Conservation (phyloP, 257 asterid species). For the Scutellaria galericulata region DNA sequence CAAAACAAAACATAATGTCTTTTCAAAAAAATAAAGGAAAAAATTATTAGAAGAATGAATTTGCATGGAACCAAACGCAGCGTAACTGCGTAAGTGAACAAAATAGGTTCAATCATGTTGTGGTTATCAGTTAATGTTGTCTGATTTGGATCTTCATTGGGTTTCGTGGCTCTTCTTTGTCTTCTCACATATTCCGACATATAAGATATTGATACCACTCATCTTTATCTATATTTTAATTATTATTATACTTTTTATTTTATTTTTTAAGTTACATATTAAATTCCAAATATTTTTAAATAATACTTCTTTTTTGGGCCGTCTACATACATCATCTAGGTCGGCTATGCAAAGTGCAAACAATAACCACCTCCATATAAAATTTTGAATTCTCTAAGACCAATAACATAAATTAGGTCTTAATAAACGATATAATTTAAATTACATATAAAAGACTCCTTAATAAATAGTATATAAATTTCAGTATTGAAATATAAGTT, state of each 20-base stretch:
- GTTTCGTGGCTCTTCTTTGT: conserved; percentile 24
- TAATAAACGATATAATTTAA: no score
- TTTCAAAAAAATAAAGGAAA: no score
- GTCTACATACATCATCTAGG: conserved; percentile 28
- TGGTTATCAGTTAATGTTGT: conserved; percentile 35
- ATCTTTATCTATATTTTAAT: conserved; percentile 24
- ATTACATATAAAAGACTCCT: no score
- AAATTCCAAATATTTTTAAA: neutral
- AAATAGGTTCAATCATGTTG: conserved; percentile 12
- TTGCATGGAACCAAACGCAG: conserved; percentile 16
- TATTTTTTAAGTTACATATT: neutral
- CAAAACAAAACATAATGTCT: no score
- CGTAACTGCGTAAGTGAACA: neutral
- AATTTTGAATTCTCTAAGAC: neutral
- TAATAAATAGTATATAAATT: no score
- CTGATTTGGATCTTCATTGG: conserved; percentile 30
- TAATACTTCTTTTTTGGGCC: conserved; percentile 29
- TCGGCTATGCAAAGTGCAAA: conserved; percentile 19
- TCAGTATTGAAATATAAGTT: no score
- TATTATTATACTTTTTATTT: neutral
- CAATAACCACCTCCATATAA: neutral
- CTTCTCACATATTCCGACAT: conserved; percentile 10
- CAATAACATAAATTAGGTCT: neutral
- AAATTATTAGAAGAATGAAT: neutral
- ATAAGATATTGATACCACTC: conserved; percentile 38